Evolutionary conservation across 2,329 filamentous ascomycete species (phyloP).

Genomic region (Pyrenophora seminiperda): DNA sequence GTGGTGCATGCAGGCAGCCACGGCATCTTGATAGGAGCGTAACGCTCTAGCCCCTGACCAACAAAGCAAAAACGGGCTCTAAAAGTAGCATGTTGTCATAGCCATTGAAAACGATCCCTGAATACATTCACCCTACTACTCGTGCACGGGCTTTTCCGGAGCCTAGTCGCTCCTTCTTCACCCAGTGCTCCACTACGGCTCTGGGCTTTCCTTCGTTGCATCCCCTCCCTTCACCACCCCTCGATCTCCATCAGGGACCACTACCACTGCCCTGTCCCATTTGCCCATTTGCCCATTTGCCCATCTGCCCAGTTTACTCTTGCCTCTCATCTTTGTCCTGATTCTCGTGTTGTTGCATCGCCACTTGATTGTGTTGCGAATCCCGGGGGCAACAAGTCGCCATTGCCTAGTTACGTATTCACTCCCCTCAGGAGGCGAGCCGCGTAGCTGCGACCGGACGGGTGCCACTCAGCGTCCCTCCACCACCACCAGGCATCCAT

Average conservation of each 20-base stretch:
- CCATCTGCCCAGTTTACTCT: constrained; percentile 1
- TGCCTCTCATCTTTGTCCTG: constrained; percentile 7
- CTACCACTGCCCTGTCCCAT: constrained; percentile 18
- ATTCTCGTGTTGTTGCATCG: constrained; percentile 22
- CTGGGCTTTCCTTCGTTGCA: constrained; percentile 35
- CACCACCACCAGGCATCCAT: constrained; percentile 15
- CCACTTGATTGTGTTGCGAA: constrained; percentile 26
- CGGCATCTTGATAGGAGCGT: constrained; percentile 17
- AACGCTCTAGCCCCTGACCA: constrained; percentile 31
- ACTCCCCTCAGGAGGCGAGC: constrained; percentile 39
- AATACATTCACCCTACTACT: constrained; percentile 42
- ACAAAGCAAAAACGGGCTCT: constrained; percentile 31
- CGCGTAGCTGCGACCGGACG: constrained; percentile 23
- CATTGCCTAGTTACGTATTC: constrained; percentile 36
- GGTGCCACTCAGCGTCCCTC: constrained; percentile 20
- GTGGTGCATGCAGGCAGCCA: constrained; percentile 30
- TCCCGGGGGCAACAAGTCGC: constrained; percentile 27
- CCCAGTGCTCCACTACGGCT: constrained; percentile 38
- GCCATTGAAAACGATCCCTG: constrained; percentile 36
- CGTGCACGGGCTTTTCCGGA: constrained; percentile 39
- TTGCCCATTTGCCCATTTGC: constrained; percentile 11
- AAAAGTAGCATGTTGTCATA: constrained; percentile 46
- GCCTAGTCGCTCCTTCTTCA: constrained; percentile 40
- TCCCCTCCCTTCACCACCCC: constrained; percentile 28
- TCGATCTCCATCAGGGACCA: constrained; percentile 34